These are phyloP conservation scores for Thermomucor indicae-seudaticae DNA, from an alignment of 371 early-diverging fungal species.

Conservation along the genomic window DNA sequence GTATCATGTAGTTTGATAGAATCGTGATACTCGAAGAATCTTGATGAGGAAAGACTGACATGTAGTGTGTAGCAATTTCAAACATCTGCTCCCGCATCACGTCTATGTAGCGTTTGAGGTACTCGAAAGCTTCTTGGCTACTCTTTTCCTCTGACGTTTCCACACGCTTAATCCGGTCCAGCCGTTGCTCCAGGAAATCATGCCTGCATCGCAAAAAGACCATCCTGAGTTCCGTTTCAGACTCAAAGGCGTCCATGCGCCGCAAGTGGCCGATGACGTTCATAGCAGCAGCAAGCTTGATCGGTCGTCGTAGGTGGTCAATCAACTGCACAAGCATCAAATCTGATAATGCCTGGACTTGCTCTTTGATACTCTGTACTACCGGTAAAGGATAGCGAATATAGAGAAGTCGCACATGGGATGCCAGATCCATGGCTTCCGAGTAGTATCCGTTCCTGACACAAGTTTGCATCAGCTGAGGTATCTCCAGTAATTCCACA, in stretches of 20 bases:
- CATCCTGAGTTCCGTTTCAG: slow-evolving; percentile 68
- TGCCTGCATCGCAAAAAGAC: slow-evolving; percentile 74
- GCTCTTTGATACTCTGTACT: slow-evolving; percentile 54
- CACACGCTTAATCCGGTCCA: slow-evolving; percentile 36
- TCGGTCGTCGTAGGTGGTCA: slow-evolving; percentile 64
- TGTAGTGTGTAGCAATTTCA: slow-evolving; percentile 80
- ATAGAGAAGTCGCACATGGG: slow-evolving; percentile 64
- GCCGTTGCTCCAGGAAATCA: slow-evolving; percentile 51
- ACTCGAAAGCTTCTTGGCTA: slow-evolving; percentile 58
- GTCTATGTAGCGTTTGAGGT: slow-evolving; percentile 70
- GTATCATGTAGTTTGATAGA: slow-evolving; percentile 54
- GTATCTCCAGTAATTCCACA: slow-evolving; percentile 71
- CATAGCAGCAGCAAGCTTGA: slow-evolving; percentile 76
- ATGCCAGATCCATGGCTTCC: slow-evolving; percentile 81
- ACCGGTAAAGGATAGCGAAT: slow-evolving; percentile 55
- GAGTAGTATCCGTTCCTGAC: slow-evolving; percentile 79
- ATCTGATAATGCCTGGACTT: slow-evolving; percentile 61
- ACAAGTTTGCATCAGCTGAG: slow-evolving; percentile 79
- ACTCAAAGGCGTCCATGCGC: slow-evolving; percentile 67
- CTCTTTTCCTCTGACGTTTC: slow-evolving; percentile 16
- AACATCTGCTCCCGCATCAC: slow-evolving; percentile 75
- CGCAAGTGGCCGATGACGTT: slow-evolving; percentile 77
- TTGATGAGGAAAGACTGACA: slow-evolving; percentile 71
- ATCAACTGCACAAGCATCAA: slow-evolving; percentile 72
- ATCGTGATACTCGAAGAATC: slow-evolving; percentile 26